Conservation (phyloP, 1,284 basidiomycete genomes). For the Wallemia hederae region DNA sequence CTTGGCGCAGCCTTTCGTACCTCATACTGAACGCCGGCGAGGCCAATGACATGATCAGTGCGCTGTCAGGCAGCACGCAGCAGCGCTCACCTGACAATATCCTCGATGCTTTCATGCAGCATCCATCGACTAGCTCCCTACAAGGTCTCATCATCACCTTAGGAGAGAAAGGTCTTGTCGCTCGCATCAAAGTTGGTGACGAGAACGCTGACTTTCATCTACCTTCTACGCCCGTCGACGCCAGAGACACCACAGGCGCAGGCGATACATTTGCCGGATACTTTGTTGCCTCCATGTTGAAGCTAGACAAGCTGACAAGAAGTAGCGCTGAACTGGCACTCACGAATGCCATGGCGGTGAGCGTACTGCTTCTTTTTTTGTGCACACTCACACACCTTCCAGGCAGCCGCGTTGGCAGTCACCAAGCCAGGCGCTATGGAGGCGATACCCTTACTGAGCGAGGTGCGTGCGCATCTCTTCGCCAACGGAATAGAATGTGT, state of each 20-base stretch:
- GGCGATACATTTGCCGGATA: not conserved
- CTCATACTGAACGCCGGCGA: conserved; percentile 27
- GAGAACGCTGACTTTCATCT: not conserved
- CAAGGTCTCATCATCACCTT: not conserved
- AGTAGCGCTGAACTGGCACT: not conserved
- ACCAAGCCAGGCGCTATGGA: not conserved
- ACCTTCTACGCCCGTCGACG: not conserved
- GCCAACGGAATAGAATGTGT: not conserved
- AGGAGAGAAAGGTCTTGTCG: not conserved
- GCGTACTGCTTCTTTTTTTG: not conserved
- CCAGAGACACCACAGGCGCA: not conserved
- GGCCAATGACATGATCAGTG: conserved; percentile 12
- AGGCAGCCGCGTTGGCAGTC: not conserved
- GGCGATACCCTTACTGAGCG: not conserved
- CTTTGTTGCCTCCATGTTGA: not conserved
- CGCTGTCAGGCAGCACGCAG: not conserved
- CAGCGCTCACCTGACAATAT: not conserved
- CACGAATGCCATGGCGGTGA: not conserved
- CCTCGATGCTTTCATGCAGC: not conserved
- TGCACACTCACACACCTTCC: not conserved
- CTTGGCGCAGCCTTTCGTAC: conserved; percentile 21
- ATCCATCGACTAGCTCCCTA: not conserved
- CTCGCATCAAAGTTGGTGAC: not conserved
- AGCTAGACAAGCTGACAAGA: not conserved
- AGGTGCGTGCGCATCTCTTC: not conserved